Percentiles rank a stretch among this genome's conserved stretches.
These are phyloP conservation scores for Penicillium sp. DNA, from an alignment of 2,329 filamentous ascomycete genomes.

Conservation along the genomic window DNA sequence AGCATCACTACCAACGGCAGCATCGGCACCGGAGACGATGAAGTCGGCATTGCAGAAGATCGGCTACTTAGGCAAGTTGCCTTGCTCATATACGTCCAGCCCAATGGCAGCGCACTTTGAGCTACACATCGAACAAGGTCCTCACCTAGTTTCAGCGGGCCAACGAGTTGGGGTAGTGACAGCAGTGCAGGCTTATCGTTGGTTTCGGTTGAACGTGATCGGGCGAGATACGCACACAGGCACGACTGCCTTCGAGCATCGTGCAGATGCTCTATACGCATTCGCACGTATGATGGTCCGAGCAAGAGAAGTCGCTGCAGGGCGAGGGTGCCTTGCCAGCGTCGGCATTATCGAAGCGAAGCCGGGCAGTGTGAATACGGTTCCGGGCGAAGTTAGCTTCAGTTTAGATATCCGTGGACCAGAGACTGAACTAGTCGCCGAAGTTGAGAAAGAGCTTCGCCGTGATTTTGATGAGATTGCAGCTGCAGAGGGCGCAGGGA, in stretches of 20 bases:
- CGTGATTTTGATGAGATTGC: slow-evolving; percentile 65
- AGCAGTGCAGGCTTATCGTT: slow-evolving; percentile 75
- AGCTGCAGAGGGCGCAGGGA: slow-evolving; percentile 58
- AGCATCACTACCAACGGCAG: slow-evolving; percentile 47
- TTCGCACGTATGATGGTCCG: slow-evolving; percentile 70
- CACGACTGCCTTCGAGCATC: slow-evolving; percentile 69
- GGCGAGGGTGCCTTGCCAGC: slow-evolving; percentile 65
- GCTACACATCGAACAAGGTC: slow-evolving; percentile 82
- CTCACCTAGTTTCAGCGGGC: slow-evolving; percentile 67
- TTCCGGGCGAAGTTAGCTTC: slow-evolving; percentile 70
- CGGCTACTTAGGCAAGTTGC: slow-evolving; percentile 65
- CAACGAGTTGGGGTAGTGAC: slow-evolving; percentile 71
- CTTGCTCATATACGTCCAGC: slow-evolving; percentile 60
- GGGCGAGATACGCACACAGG: slow-evolving; percentile 75
- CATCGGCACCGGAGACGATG: slow-evolving; percentile 64
- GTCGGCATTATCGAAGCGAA: slow-evolving; percentile 70
- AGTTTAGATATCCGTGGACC: slow-evolving; percentile 69
- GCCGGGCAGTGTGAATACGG: slow-evolving; percentile 74
- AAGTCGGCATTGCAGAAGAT: slow-evolving; percentile 72
- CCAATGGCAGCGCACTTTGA: slow-evolving; percentile 78
- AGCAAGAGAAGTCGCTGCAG: slow-evolving; percentile 65
- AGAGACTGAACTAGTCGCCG: slow-evolving; percentile 59
- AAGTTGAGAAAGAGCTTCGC: slow-evolving; percentile 62
- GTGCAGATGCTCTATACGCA: slow-evolving; percentile 70
- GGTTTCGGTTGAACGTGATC: slow-evolving; percentile 69